phyloP scores from a whole-genome alignment of 73 alveolate species.

The Stentor roeselii region DNA sequence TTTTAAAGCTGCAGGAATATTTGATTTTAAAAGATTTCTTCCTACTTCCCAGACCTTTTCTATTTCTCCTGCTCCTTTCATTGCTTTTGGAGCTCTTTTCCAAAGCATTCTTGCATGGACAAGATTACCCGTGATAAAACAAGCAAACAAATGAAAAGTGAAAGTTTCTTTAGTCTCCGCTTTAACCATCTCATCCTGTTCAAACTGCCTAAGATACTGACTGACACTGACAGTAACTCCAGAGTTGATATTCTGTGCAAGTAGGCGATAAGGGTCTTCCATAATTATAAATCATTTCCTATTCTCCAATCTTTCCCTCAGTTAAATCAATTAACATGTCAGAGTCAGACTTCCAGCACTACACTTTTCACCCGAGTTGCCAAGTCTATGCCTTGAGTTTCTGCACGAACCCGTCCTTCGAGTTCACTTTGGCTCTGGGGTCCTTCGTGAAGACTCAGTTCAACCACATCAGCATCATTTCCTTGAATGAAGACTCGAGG shows the following conservation, averaged over 20 bases:
- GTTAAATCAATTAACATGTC: too few species aligned
- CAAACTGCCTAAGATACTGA: not conserved
- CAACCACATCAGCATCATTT: slow-evolving; percentile 60
- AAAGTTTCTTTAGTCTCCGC: not conserved
- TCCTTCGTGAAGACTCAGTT: slow-evolving; percentile 51
- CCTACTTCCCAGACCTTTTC: not conserved
- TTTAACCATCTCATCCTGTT: too few species aligned
- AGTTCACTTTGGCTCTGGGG: slow-evolving; percentile 44
- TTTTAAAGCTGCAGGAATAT: not conserved
- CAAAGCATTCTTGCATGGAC: not conserved
- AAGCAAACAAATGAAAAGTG: not conserved
- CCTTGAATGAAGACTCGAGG: slow-evolving; percentile 58
- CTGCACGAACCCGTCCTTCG: not conserved
- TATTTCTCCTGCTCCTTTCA: not conserved
- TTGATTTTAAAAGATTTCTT: not conserved
- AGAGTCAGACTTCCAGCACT: not conserved
- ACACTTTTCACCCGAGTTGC: not conserved
- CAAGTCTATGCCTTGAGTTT: not conserved
- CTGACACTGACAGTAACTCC: not conserved
- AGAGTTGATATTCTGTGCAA: not conserved
- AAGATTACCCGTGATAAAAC: not conserved
- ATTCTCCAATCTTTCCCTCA: too few species aligned
- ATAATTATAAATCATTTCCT: too few species aligned
- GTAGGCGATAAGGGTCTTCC: not conserved
- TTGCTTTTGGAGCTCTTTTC: not conserved